These are phyloP conservation scores for Pseudonitzschia multiseries DNA, from an alignment of 108 stramenopile species.

Conservation along the genomic window DNA sequence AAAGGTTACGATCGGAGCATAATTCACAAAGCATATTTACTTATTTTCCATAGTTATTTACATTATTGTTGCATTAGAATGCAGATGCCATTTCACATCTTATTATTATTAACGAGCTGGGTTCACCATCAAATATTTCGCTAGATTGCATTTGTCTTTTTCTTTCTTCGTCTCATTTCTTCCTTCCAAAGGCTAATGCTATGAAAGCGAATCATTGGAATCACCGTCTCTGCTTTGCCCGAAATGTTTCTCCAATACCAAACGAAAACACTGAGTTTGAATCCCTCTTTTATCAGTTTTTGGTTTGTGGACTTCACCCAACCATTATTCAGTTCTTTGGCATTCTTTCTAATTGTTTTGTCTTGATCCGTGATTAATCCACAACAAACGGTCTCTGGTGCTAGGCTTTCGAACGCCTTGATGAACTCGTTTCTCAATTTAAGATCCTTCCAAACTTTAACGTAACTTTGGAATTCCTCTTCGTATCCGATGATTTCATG, in stretches of 20 bases:
- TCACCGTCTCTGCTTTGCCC: conserved; percentile 30
- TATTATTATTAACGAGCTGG: neutral
- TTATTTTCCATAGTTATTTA: neutral
- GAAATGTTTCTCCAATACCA: conserved; percentile 38
- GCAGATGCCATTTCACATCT: neutral
- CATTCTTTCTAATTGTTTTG: conserved; percentile 13
- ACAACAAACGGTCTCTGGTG: conserved; percentile 34
- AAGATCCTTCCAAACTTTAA: conserved; percentile 19
- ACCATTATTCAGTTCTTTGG: conserved; percentile 23
- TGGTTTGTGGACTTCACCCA: conserved; percentile 32
- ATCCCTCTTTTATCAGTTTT: conserved; percentile 8
- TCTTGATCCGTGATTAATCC: conserved; percentile 26
- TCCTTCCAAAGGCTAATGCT: neutral
- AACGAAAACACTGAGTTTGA: conserved; percentile 21
- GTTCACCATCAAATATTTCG: no score
- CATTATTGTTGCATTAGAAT: neutral
- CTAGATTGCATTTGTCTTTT: no score
- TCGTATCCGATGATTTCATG: neutral
- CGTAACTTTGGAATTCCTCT: conserved; percentile 9
- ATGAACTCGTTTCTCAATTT: conserved; percentile 29
- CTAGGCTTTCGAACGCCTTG: conserved; percentile 25
- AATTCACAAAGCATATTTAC: neutral
- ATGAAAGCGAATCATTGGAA: conserved; percentile 40
- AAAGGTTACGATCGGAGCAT: conserved; percentile 24
- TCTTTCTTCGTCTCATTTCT: neutral